A percentile compares a stretch with the other conserved stretches of the same genome.
Evolutionary conservation across 768 basidiomycete genomes (phyloP).

Genomic region (Suillus decipiens): DNA sequence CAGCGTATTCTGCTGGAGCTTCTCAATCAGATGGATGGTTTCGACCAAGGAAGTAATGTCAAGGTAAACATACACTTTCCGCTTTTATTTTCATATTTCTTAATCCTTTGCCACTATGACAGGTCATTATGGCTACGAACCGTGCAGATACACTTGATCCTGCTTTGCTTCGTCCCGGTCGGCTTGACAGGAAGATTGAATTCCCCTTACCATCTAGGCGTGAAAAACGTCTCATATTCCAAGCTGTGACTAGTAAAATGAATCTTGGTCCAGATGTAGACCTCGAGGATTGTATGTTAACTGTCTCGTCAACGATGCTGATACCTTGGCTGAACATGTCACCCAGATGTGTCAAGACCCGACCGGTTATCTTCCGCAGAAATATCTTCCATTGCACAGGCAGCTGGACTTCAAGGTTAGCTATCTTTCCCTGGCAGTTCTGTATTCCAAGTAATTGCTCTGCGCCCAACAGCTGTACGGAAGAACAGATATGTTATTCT

Average conservation of each 20-base stretch:
- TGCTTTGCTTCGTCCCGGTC: conserved; percentile 94
- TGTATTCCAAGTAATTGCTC: background rate
- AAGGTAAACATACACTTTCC: conserved; percentile 56
- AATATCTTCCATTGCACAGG: conserved; percentile 94
- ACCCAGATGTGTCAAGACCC: conserved; percentile 90
- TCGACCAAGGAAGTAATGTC: conserved; percentile 98
- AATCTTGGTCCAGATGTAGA: conserved; percentile 97
- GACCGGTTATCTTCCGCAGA: conserved; percentile 95
- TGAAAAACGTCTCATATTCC: conserved; percentile 97
- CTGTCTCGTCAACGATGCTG: background rate
- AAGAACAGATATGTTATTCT: conserved; percentile 98
- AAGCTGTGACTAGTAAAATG: conserved; percentile 97
- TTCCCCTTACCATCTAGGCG: conserved; percentile 93
- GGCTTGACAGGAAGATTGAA: conserved; percentile 98
- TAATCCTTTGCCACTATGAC: conserved; percentile 4
- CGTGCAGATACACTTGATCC: conserved; percentile 98
- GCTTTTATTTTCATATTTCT: background rate
- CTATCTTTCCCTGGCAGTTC: background rate
- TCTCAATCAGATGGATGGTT: conserved; percentile 99
- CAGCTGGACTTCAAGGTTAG: conserved; percentile 92
- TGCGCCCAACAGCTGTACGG: conserved; percentile 69
- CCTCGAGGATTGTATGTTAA: conserved; percentile 88
- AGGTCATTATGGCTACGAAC: conserved; percentile 99
- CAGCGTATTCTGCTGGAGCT: conserved; percentile 97
- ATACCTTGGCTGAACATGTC: conserved; percentile 15